Percentiles rank a stretch among this genome's conserved stretches.
Conservation (phyloP, 768 basidiomycete genomes). For the Russula olivacea region DNA sequence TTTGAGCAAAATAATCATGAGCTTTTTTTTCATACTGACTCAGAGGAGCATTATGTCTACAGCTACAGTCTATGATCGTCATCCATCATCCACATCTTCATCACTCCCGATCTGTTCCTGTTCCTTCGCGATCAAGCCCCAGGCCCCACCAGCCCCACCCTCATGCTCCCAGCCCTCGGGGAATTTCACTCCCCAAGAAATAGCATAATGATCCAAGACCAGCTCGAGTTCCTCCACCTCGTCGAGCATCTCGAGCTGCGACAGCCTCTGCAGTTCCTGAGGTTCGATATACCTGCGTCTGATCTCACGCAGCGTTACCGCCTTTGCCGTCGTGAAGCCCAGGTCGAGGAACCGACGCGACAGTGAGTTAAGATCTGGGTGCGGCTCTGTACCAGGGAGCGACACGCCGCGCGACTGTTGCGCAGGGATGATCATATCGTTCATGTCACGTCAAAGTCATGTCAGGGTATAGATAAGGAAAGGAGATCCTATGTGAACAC, state of each 20-base stretch:
- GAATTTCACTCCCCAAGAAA: slow-evolving; percentile 61
- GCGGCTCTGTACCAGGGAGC: slow-evolving; percentile 67
- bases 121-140: slow-evolving; percentile 10
- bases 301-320: slow-evolving; percentile 66
- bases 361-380: slow-evolving; percentile 51
- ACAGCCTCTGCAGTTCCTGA: slow-evolving; percentile 59
- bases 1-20: not conserved
- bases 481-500: not conserved
- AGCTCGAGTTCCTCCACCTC: slow-evolving; percentile 93
- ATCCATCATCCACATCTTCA: slow-evolving; percentile 1
- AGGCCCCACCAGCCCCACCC: not conserved
- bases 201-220: slow-evolving; percentile 82
- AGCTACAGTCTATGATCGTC: not conserved
- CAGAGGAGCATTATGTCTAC: not conserved
- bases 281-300: slow-evolving; percentile 43
- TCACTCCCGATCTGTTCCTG: not conserved
- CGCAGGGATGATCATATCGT: not conserved
- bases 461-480: not conserved
- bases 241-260: slow-evolving; percentile 79
- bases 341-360: slow-evolving; percentile 51
- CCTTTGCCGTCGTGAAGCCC: slow-evolving; percentile 50
- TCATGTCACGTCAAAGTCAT: too few relatives aligned
- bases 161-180: slow-evolving; percentile 9
- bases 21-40: not conserved
- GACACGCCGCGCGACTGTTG: slow-evolving; percentile 39